These are phyloP conservation scores for Gnaphalium uliginosum DNA, from an alignment of 129 eudicot genomes.

Conservation along the genomic window DNA sequence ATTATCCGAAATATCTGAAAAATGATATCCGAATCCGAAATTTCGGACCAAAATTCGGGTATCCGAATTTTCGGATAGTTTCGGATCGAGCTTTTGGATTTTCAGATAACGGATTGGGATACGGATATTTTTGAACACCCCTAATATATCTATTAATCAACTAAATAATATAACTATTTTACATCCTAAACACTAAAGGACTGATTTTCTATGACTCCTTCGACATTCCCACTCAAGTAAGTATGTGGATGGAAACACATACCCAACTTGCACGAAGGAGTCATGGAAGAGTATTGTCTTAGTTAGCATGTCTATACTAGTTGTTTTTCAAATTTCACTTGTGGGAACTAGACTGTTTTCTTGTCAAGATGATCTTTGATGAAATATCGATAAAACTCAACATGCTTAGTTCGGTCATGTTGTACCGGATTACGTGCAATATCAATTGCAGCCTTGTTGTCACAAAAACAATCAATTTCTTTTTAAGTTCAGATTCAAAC, in stretches of 20 bases:
- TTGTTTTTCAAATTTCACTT: neutral
- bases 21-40: too few species aligned
- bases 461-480: neutral
- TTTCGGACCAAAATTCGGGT: too few species aligned
- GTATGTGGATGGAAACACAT: neutral
- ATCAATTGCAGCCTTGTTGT: neutral
- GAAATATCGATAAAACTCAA: neutral
- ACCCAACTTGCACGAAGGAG: neutral
- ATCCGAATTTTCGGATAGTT: too few species aligned
- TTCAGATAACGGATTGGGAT: too few species aligned
- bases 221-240: neutral
- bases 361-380: neutral
- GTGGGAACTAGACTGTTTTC: neutral
- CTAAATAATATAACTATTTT: too few species aligned
- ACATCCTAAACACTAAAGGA: too few species aligned
- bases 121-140: too few species aligned
- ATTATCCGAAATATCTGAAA: too few species aligned
- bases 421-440: neutral
- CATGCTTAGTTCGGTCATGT: neutral
- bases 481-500: neutral
- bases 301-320: neutral
- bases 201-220: neutral
- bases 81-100: too few species aligned
- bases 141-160: too few species aligned
- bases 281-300: neutral